Conservation (phyloP, 352 stramenopile species). For the Aphanomyces stellatus region DNA sequence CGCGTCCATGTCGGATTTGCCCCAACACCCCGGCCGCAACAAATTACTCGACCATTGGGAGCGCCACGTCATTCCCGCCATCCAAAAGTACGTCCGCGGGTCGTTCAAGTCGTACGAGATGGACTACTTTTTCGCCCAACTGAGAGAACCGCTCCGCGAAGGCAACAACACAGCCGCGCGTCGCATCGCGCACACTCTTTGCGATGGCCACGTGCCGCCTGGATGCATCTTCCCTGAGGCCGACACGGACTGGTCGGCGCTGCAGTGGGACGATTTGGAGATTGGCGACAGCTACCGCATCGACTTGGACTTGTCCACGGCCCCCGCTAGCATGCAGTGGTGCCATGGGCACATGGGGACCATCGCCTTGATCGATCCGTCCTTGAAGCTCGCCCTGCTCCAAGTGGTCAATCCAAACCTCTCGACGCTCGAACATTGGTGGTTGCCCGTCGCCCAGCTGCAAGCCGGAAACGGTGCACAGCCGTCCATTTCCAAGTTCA, state of each 20-base stretch:
- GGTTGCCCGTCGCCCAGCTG: slow-evolving; percentile 40
- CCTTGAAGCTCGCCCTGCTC: slow-evolving; percentile 43
- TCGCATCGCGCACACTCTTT: slow-evolving; percentile 74
- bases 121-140: slow-evolving; percentile 79
- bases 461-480: not conserved
- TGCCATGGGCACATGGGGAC: slow-evolving; percentile 48
- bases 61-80: slow-evolving; percentile 76
- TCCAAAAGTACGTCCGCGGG: slow-evolving; percentile 67
- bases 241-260: slow-evolving; percentile 61
- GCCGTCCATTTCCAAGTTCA: not conserved
- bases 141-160: slow-evolving; percentile 65
- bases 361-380: slow-evolving; percentile 40
- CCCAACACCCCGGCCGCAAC: slow-evolving; percentile 60
- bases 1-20: slow-evolving; percentile 45
- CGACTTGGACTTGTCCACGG: slow-evolving; percentile 31
- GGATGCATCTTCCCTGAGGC: slow-evolving; percentile 73
- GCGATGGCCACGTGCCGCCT: slow-evolving; percentile 65
- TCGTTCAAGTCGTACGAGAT: slow-evolving; percentile 84
- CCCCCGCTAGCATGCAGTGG: slow-evolving; percentile 49
- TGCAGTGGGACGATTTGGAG: slow-evolving; percentile 71
- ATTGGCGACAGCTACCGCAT: slow-evolving; percentile 51
- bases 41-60: slow-evolving; percentile 81
- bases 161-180: slow-evolving; percentile 61
- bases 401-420: slow-evolving; percentile 47
- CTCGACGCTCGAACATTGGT: slow-evolving; percentile 50